phyloP scores from a whole-genome alignment of 2,329 filamentous ascomycete species.

The Ceratocystis huliohia region DNA sequence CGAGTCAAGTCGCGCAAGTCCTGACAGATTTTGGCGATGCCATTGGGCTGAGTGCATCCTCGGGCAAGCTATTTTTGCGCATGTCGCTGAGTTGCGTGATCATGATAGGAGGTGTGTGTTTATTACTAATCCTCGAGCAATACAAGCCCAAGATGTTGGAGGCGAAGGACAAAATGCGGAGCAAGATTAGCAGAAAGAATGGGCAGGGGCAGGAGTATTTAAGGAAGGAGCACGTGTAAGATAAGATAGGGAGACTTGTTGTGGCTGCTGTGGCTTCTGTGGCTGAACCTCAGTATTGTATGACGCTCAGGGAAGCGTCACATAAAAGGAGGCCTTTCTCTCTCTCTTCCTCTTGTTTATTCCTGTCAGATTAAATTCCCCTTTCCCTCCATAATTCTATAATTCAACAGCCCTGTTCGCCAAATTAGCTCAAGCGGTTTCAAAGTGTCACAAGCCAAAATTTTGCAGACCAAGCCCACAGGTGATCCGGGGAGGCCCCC shows the following conservation, averaged over 20 bases:
- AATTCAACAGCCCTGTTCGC: neutral
- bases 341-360: neutral
- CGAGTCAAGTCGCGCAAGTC: slow-evolving; percentile 31
- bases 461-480: neutral
- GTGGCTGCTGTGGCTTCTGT: neutral
- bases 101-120: slow-evolving; percentile 28
- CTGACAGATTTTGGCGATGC: slow-evolving; percentile 35
- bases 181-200: slow-evolving; percentile 25
- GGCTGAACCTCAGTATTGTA: no score
- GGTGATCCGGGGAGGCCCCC: no score
- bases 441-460: neutral
- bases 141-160: slow-evolving; percentile 17
- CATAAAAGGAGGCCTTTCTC: neutral
- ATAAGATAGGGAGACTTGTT: neutral
- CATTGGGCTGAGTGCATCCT: slow-evolving; percentile 34
- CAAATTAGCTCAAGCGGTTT: slow-evolving; percentile 2
- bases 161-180: slow-evolving; percentile 25
- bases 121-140: slow-evolving; percentile 26
- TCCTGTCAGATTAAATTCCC: no score
- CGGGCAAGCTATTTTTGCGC: slow-evolving; percentile 34
- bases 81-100: slow-evolving; percentile 37
- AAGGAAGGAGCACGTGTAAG: neutral
- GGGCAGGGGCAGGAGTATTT: slow-evolving; percentile 22
- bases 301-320: no score
- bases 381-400: neutral